A percentile compares a stretch with the other conserved stretches of the same genome.
Conservation (phyloP, 129 eudicot genomes). For the Pulicaria dysenterica region DNA sequence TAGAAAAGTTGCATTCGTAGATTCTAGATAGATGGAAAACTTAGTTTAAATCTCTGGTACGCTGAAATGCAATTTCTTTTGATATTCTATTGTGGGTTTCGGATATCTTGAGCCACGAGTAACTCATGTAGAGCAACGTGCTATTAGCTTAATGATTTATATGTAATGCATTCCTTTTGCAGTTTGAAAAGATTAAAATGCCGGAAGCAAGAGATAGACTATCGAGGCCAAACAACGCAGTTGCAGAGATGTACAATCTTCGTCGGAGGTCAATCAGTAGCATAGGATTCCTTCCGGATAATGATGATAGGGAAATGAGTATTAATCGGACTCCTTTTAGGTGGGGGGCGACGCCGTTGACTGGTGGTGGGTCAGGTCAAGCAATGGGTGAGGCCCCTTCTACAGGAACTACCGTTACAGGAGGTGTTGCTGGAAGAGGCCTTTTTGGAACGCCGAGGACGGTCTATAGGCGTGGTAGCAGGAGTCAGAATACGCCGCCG, state of each 20-base stretch:
- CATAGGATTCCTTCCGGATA: constrained; percentile 22
- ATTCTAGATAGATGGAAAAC: neutral
- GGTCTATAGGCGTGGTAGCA: constrained; percentile 42
- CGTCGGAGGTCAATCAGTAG: constrained; percentile 27
- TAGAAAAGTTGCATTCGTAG: neutral
- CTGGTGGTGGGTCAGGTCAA: constrained; percentile 35
- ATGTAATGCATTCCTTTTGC: neutral
- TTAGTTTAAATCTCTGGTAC: neutral
- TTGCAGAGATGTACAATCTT: constrained; percentile 30
- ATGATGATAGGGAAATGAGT: constrained; percentile 25
- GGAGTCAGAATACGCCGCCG: constrained; percentile 42
- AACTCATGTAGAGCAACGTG: neutral
- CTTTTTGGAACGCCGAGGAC: constrained; percentile 40
- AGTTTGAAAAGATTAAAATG: constrained; percentile 36
- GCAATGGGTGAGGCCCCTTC: constrained; percentile 23
- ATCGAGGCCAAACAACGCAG: constrained; percentile 48
- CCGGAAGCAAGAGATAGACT: constrained; percentile 66
- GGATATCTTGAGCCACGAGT: too few species aligned
- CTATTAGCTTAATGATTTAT: neutral
- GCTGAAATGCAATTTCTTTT: too few species aligned
- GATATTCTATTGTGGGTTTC: too few species aligned
- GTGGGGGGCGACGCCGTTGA: constrained; percentile 50
- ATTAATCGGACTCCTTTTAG: constrained; percentile 41
- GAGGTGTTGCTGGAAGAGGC: constrained; percentile 38
- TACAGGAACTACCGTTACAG: neutral